phyloP scores from a whole-genome alignment of 257 asterid species.

The Salvia hispanica region DNA sequence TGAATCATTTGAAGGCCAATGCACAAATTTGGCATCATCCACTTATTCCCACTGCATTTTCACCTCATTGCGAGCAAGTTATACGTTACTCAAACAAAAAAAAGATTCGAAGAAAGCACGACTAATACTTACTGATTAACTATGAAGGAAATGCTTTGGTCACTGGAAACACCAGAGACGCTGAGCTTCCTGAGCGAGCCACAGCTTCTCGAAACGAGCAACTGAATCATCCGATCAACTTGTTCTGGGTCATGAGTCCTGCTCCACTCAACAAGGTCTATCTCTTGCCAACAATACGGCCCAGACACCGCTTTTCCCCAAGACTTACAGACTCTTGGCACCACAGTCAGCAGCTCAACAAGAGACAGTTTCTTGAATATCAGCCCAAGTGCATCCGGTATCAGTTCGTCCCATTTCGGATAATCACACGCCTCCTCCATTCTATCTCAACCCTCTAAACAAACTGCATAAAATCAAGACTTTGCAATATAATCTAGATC shows the following conservation, averaged over 20 bases:
- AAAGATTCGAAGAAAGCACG: constrained; percentile 15
- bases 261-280: constrained; percentile 92
- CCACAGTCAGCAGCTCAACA: constrained; percentile 70
- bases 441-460: constrained; percentile 2
- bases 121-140: constrained; percentile 61
- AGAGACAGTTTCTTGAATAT: constrained; percentile 77
- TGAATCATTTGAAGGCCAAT: not conserved
- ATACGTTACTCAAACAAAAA: not conserved
- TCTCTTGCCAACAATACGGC: constrained; percentile 91
- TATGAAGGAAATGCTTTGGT: constrained; percentile 50
- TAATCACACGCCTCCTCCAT: constrained; percentile 57
- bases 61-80: not conserved
- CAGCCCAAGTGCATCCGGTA: constrained; percentile 83
- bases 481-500: no score
- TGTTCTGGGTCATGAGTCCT: constrained; percentile 38
- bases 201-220: constrained; percentile 63
- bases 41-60: not conserved
- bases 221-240: constrained; percentile 61
- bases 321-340: constrained; percentile 82
- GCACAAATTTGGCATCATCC: not conserved
- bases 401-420: constrained; percentile 71
- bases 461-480: not conserved
- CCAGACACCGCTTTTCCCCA: constrained; percentile 72
- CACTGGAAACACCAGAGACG: constrained; percentile 60
- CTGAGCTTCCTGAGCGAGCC: constrained; percentile 64